Percentiles rank a stretch among this genome's conserved stretches.
These are phyloP conservation scores for Fraxinus anomala DNA, from an alignment of 257 asterid species.

Conservation along the genomic window DNA sequence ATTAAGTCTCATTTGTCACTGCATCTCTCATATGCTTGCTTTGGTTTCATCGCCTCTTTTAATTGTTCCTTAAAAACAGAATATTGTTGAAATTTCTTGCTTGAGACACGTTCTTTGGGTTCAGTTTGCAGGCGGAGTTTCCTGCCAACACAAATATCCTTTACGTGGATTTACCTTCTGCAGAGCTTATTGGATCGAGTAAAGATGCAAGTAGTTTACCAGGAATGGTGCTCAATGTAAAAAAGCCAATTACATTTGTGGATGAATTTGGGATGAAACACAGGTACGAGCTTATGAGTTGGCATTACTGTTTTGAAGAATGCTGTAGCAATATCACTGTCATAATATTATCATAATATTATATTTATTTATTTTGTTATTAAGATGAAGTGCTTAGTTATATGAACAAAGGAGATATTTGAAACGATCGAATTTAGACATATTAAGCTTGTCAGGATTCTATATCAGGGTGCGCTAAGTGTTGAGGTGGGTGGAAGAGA, in stretches of 20 bases:
- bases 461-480: background rate
- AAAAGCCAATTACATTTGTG: slow-evolving; percentile 69
- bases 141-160: slow-evolving; percentile 97
- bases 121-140: slow-evolving; percentile 82
- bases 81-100: slow-evolving; percentile 34
- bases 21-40: slow-evolving; percentile 8
- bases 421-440: background rate
- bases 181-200: slow-evolving; percentile 82
- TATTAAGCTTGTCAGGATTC: background rate
- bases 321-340: slow-evolving; percentile 2
- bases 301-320: slow-evolving; percentile 8
- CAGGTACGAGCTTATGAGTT: slow-evolving; percentile 49
- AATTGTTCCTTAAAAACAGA: slow-evolving; percentile 24
- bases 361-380: background rate
- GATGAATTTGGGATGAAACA: slow-evolving; percentile 87
- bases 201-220: slow-evolving; percentile 69
- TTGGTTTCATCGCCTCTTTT: slow-evolving; percentile 8
- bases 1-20: slow-evolving; percentile 20
- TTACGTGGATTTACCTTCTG: slow-evolving; percentile 89
- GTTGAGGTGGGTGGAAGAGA: background rate
- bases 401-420: background rate
- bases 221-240: slow-evolving; percentile 89
- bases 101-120: slow-evolving; percentile 39
- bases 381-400: background rate
- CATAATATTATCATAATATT: background rate